phyloP scores from a whole-genome alignment of 257 asterid species.

The Lithospermum erythrorhizon region DNA sequence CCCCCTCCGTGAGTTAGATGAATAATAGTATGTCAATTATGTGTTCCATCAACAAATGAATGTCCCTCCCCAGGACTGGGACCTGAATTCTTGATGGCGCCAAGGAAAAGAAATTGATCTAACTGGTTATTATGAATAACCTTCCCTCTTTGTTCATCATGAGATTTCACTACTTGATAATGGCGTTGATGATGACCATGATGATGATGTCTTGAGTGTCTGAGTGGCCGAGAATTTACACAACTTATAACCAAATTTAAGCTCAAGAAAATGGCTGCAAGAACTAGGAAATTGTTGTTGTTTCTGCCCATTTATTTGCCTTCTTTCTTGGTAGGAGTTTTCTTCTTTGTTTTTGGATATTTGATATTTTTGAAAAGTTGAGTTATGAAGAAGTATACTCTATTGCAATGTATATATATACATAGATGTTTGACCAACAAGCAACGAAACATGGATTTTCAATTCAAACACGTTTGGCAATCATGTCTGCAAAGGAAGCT shows the following conservation, averaged over 20 bases:
- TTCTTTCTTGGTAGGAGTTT: too few relatives aligned
- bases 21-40: not conserved
- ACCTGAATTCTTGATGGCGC: slow-evolving; percentile 15
- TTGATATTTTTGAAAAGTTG: not conserved
- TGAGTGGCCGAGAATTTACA: not conserved
- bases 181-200: not conserved
- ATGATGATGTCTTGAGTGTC: not conserved
- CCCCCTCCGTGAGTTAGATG: too few relatives aligned
- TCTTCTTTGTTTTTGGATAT: not conserved
- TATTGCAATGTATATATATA: not conserved
- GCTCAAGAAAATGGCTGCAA: not conserved
- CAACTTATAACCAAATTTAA: not conserved
- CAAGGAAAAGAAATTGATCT: not conserved
- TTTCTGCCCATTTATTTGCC: not conserved
- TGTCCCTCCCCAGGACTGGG: slow-evolving; percentile 28
- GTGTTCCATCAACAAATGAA: not conserved
- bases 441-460: not conserved
- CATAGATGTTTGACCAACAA: not conserved
- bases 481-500: not conserved
- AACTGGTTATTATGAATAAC: too few relatives aligned
- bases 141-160: not conserved
- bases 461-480: not conserved
- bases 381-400: not conserved
- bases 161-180: not conserved
- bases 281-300: not conserved